A percentile compares a stretch with the other conserved stretches of the same genome.
Evolutionary conservation across 2,329 filamentous ascomycete species (phyloP).

Genomic region (Fusarium sp.): DNA sequence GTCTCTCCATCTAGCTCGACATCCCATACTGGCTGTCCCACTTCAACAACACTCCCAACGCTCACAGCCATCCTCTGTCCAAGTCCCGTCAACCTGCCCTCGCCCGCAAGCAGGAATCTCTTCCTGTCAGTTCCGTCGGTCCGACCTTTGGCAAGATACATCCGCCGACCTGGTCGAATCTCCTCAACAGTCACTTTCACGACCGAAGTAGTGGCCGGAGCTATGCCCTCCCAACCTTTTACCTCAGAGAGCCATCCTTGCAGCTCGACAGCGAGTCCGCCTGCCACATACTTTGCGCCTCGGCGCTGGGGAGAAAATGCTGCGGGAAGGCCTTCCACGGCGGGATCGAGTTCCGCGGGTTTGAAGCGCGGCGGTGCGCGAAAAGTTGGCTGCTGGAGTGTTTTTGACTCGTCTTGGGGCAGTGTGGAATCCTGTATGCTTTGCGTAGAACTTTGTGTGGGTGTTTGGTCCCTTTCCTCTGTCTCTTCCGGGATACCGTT

Average conservation of each 20-base stretch:
- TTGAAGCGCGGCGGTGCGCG: constrained; percentile 60
- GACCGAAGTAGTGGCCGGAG: constrained; percentile 27
- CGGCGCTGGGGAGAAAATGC: constrained; percentile 58
- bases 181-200: constrained; percentile 52
- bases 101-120: constrained; percentile 57
- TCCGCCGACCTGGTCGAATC: constrained; percentile 52
- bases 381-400: constrained; percentile 57
- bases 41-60: constrained; percentile 52
- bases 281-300: constrained; percentile 55
- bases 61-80: constrained; percentile 50
- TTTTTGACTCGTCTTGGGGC: constrained; percentile 36
- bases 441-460: constrained; percentile 28
- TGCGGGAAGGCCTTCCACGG: constrained; percentile 45
- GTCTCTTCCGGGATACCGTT: constrained; percentile 4
- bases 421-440: constrained; percentile 26
- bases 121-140: constrained; percentile 3
- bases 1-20: constrained; percentile 52
- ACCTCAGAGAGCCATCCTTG: constrained; percentile 61
- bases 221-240: constrained; percentile 53
- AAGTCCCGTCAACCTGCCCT: constrained; percentile 57
- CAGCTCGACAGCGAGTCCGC: constrained; percentile 58
- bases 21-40: constrained; percentile 59
- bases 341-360: constrained; percentile 45
- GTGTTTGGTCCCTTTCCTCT: constrained; percentile 14
- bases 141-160: constrained; percentile 54